These are phyloP conservation scores for Eucalyptus paniculata DNA, from an alignment of 345 rosid genomes.

Conservation along the genomic window DNA sequence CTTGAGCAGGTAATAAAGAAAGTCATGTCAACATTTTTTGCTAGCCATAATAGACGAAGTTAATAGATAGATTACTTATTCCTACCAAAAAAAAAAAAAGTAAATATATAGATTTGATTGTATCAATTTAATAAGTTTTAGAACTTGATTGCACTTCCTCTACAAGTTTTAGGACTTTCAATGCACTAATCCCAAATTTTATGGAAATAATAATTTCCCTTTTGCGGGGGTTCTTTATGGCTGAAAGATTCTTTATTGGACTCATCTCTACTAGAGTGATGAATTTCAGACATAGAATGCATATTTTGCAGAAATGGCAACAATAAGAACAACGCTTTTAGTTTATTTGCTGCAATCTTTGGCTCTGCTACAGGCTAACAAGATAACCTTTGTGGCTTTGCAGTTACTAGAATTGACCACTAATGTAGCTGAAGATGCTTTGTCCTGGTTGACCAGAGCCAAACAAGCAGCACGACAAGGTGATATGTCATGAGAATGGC, in stretches of 20 bases:
- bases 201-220: background rate
- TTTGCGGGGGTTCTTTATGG: background rate
- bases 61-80: background rate
- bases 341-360: background rate
- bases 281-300: background rate
- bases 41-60: background rate
- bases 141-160: background rate
- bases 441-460: slow-evolving; percentile 56
- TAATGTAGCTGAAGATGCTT: slow-evolving; percentile 56
- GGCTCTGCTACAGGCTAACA: background rate
- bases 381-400: background rate
- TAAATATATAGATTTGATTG: background rate
- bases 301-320: background rate
- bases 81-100: background rate
- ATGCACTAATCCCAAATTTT: background rate
- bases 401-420: slow-evolving; percentile 63
- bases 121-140: background rate
- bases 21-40: background rate
- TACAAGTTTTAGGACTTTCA: background rate
- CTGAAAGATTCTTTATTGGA: background rate
- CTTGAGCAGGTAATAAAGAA: background rate
- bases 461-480: slow-evolving; percentile 67
- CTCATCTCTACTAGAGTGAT: background rate
- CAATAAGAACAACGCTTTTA: background rate
- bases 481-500: background rate